Percentiles rank a stretch among this genome's conserved stretches.
Conservation (phyloP, 495 filamentous ascomycete species). For the Aspergillus ostianus region DNA sequence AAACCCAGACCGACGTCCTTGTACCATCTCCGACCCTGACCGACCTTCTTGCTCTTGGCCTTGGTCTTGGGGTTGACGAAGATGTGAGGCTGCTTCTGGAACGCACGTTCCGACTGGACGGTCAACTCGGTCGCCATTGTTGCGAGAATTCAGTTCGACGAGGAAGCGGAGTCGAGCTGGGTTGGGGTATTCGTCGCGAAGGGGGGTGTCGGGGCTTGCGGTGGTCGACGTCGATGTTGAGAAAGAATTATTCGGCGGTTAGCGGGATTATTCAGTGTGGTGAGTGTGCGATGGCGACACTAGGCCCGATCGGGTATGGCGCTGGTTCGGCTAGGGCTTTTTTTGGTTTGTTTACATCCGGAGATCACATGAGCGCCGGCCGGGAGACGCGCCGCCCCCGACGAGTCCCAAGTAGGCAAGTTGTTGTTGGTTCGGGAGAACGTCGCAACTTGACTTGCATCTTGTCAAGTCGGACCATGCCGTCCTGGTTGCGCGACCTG, state of each 20-base stretch:
- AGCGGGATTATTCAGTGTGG: conserved; percentile 35
- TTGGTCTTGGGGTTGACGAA: conserved; percentile 90
- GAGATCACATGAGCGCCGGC: conserved; percentile 26
- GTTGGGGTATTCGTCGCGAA: conserved; percentile 33
- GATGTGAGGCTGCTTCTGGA: conserved; percentile 99
- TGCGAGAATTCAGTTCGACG: conserved; percentile 57
- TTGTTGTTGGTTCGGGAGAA: not conserved
- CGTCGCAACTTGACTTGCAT: too few relatives aligned
- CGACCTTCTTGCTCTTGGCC: conserved; percentile 80
- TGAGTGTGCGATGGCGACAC: conserved; percentile 39
- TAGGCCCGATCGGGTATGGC: conserved; percentile 34
- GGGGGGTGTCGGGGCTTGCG: conserved; percentile 32
- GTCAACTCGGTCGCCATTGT: conserved; percentile 97
- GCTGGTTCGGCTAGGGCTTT: conserved; percentile 43
- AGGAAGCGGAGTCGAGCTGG: conserved; percentile 41
- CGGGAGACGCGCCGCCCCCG: conserved; percentile 32
- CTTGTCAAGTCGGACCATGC: not conserved
- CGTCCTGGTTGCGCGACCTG: not conserved
- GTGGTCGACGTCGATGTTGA: conserved; percentile 44
- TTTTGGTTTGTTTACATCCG: conserved; percentile 46
- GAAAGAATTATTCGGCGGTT: conserved; percentile 40
- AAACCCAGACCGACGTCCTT: conserved; percentile 99
- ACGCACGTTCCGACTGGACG: conserved; percentile 97
- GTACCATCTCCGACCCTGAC: conserved; percentile 96
- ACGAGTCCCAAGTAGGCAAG: not conserved